Evolutionary conservation across 345 rosid genomes (phyloP).

Genomic region (Pistacia atlantica): DNA sequence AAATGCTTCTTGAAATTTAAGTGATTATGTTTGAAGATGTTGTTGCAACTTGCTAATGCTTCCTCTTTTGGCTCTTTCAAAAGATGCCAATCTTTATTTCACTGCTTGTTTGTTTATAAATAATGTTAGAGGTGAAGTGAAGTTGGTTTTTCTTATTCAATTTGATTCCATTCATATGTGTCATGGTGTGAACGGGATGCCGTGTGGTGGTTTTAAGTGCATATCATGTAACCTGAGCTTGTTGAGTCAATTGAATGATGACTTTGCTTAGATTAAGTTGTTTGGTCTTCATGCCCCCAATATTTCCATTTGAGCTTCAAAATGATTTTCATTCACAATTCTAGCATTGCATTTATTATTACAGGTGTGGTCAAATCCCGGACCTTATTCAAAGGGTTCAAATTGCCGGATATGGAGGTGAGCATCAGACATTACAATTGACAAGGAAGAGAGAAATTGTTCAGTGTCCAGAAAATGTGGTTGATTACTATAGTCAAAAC

Average conservation of each 20-base stretch:
- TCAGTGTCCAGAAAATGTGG: neutral
- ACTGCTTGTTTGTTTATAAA: neutral
- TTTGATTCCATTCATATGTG: neutral
- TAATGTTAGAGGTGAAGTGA: neutral
- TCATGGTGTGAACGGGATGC: neutral
- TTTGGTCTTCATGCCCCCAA: neutral
- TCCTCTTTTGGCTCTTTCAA: neutral
- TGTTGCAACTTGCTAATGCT: neutral
- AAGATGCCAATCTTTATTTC: neutral
- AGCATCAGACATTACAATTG: neutral
- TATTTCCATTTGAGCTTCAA: neutral
- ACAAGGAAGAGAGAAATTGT: conserved; percentile 4
- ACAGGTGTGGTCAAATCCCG: conserved; percentile 2
- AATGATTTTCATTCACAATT: neutral
- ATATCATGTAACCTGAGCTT: neutral
- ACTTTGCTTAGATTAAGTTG: neutral
- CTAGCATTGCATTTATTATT: neutral
- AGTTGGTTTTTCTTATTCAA: neutral
- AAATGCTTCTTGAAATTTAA: conserved; percentile 1
- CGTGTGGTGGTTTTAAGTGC: neutral
- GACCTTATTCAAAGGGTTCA: neutral
- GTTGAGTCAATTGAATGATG: neutral
- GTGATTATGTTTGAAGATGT: neutral
- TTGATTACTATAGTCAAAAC: conserved; percentile 3
- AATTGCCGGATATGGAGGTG: conserved; percentile 1